Base-by-base conservation (phyloP, 2,329 filamentous ascomycete species). In the Xylariaceae sp. region DNA sequence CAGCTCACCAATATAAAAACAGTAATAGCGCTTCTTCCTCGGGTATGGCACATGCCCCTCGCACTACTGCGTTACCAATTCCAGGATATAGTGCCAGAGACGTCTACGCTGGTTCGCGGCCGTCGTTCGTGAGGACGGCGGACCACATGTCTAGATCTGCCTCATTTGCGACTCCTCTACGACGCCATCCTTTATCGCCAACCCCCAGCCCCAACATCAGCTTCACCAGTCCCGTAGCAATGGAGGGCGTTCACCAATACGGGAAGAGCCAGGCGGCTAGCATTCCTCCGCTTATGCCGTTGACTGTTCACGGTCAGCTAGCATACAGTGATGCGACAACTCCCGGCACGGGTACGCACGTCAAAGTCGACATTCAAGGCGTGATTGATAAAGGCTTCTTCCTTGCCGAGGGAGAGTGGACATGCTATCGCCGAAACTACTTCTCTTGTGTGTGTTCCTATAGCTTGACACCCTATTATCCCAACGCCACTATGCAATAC, bases 381-480 rank as follows among this genome's bases (percentile, higher is more conserved):
- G 86, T 84, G 64, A 90, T 95, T 56, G 89, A 95, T 69, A 95
- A 95, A 65, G 91, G 91, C 0, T 95, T 95, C 72, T 95, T 96
- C 68, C 75, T 85, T 37, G 80, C 80, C 3, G 91, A 95, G 53
- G 79, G 81, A 19, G 89, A 91, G 64, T 96, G 90, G 90, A 96
- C 91, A 0, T 95, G 91, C 73, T 96, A 96, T 68, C 80, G 91
- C 35, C 81, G 91, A 43, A 96, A 96, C 69, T 96, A 96, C 72
- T 94, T 96, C 68, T 86, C 88, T 0, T 90, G 94, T 51, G 83
- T 86, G 50, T 92, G 89, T 69, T 89, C 87, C 2, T 96, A 86
- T 71, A 80, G 80, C 9, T 74, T 96, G 29, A 76, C 78, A 41
- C 88, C 87, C 1, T 72, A 76, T 55, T 74, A 73, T 50, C 71